Base-by-base conservation (phyloP, 805 yeast species). In the Pichia kluyveri region DNA sequence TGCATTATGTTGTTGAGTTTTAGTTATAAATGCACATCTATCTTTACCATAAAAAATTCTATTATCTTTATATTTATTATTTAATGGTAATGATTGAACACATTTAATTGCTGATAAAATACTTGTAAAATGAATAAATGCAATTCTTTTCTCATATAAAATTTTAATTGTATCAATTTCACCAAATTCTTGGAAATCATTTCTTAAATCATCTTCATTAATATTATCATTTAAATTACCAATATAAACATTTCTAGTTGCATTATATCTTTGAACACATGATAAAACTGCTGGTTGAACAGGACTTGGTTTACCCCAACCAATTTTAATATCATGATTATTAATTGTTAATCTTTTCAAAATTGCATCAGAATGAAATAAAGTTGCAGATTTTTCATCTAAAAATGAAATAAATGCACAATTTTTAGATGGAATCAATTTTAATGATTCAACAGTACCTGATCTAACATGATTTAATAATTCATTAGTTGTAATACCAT, bases 1-100 rank as follows among this genome's bases (percentile, higher is more conserved):
- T 18, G 97, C 98, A 62, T 91, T 89, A 62, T 90, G 96, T 67
- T 89, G 96, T 67, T 93, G 97, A 17, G 96, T 86, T 64, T 87
- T 88, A 27, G 96, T 88, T 41, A 91, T 86, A 59, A 88, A 88
- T 2, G 96, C 96, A 70, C 93, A 86, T 66, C 98, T 75, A 66
- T 91, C 98, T 64, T 89, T 90, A 51, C 97, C 98, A 60, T 87
- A 90, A 58, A 79, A 86, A 40, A 95, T 84, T 64, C 86, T 87
- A 50, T 84, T 80, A 54, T 81, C 83, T 49, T 75, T 70, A 71
- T 89, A 91, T 58, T 80, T 81, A 38, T 80, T 81, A 44, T 74
- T 73, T 32, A 77, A 69, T 1, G 91, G 86, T 48, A 93, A 71
- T 49, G 79, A 78, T 44, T 85, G 79, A 41, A 89, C 96, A 50